Evolutionary conservation across 345 rosid genomes (phyloP), one percentile per base, ranked within the genome.

Genomic region (Rhizophora apiculata): DNA sequence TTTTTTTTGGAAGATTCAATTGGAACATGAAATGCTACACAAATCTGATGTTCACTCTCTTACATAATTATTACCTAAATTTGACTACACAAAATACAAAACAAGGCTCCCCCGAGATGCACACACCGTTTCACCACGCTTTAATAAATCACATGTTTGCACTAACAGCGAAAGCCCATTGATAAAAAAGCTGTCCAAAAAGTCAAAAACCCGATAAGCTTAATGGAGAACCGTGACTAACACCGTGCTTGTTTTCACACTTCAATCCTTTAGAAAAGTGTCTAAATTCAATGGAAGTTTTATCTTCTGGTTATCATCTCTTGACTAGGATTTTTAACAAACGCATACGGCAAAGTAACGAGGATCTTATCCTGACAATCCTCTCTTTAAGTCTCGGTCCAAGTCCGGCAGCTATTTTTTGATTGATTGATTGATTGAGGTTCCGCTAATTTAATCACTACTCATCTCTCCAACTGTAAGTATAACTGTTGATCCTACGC

Each of bases 81-180:
- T 43, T 3, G 5, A 43, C 49, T 43, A 13, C 18, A 19, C 49
- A 43, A 43, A 43, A 43, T 43, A 13, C 49, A 43, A 43, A 43
- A 13, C 49, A 13, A 43, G 49, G 24, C 24, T 24, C 24, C 24
- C 24, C 24, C 24, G 24, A 24, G 24, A 24, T 24, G 24, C 24
- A 24, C 24, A 24, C 24, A 24, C 24, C 24, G 24, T 24, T 24
- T 24, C 24, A 24, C 24, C 1, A 24, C 24, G 24, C 24, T 24
- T 24, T 24, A 24, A 24, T 24, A 68, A 39, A 68, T 52, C 71
- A 55, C 49, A 37, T 67, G 27, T 24, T 34, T 53, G 34, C 58
- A 24, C 24, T 24, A 24, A 24, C 24, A 24, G 24, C 24, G 24
- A 24, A 24, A 24, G 24, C 24, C 24, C 24, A 53, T 53, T 10